phyloP scores from a whole-genome alignment of 2,329 filamentous ascomycete species.

The Paecilomyces niveus region DNA sequence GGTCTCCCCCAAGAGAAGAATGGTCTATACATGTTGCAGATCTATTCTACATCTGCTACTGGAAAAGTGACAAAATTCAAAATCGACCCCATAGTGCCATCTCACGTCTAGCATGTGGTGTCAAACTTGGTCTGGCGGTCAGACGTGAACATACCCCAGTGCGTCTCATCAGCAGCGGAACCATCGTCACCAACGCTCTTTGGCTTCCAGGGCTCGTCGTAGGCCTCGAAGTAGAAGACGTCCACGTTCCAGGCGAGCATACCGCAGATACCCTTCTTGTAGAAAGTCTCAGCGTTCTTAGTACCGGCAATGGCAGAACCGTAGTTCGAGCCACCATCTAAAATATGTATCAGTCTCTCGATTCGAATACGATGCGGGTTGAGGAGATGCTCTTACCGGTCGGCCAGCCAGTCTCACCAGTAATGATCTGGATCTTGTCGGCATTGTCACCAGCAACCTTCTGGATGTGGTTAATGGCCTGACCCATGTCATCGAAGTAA shows the following conservation, averaged over 20 bases:
- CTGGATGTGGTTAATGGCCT: slow-evolving; percentile 58
- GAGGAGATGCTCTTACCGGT: slow-evolving; percentile 33
- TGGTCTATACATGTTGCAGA: not conserved
- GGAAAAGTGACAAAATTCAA: not conserved
- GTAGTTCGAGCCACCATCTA: slow-evolving; percentile 53
- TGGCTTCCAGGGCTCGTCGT: slow-evolving; percentile 67
- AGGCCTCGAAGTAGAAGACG: slow-evolving; percentile 67
- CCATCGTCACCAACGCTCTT: slow-evolving; percentile 57
- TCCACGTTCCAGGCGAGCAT: slow-evolving; percentile 60
- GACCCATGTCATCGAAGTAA: slow-evolving; percentile 61
- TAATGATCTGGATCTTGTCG: slow-evolving; percentile 57
- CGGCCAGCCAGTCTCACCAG: slow-evolving; percentile 64
- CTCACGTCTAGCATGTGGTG: slow-evolving; percentile 37
- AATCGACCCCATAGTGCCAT: not conserved
- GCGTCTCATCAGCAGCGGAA: slow-evolving; percentile 54
- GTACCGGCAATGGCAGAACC: slow-evolving; percentile 54
- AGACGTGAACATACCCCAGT: slow-evolving; percentile 62
- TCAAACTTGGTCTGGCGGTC: slow-evolving; percentile 53
- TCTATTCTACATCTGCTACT: not conserved
- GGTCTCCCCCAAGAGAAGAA: not conserved
- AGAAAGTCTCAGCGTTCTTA: slow-evolving; percentile 54
- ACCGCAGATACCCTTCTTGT: slow-evolving; percentile 55
- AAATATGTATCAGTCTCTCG: not conserved
- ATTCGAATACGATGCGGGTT: not conserved
- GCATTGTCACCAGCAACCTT: slow-evolving; percentile 45